phyloP scores from a whole-genome alignment of 805 yeast species.

The Candida succiphila region DNA sequence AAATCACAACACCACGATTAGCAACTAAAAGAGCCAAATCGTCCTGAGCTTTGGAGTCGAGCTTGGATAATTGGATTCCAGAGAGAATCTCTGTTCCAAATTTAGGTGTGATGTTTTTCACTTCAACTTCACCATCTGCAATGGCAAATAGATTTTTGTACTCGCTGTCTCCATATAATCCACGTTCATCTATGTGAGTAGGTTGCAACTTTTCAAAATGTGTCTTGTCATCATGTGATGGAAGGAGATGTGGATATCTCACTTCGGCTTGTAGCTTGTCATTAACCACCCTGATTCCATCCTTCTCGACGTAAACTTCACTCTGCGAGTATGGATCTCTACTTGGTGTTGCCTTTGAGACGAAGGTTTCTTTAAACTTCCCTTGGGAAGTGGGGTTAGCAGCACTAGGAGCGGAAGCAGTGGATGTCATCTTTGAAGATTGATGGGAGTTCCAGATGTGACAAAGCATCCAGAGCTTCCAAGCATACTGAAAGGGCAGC shows the following conservation, averaged over 20 bases:
- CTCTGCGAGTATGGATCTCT: too few species aligned
- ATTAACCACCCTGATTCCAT: slow-evolving; percentile 37
- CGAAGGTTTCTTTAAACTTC: too few species aligned
- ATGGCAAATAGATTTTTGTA: slow-evolving; percentile 33
- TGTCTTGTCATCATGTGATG: slow-evolving; percentile 58
- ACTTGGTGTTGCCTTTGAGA: too few species aligned
- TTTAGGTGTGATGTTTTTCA: slow-evolving; percentile 47
- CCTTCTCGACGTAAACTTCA: too few species aligned
- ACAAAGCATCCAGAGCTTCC: too few species aligned
- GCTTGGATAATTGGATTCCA: slow-evolving; percentile 44
- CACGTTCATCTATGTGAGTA: slow-evolving; percentile 46
- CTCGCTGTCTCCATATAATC: slow-evolving; percentile 40
- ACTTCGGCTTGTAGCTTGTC: slow-evolving; percentile 26
- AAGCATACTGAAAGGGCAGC: too few species aligned
- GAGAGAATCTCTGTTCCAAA: slow-evolving; percentile 48
- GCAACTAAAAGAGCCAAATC: slow-evolving; percentile 58
- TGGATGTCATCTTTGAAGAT: too few species aligned
- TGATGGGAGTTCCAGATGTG: too few species aligned
- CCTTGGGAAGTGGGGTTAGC: too few species aligned
- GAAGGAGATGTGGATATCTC: slow-evolving; percentile 47
- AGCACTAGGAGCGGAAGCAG: too few species aligned
- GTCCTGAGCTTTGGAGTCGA: slow-evolving; percentile 42
- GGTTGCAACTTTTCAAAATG: slow-evolving; percentile 38
- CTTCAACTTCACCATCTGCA: slow-evolving; percentile 12
- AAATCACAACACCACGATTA: slow-evolving; percentile 53